These are phyloP conservation scores for Salvia splendens DNA, from an alignment of 257 asterid species.

Conservation along the genomic window DNA sequence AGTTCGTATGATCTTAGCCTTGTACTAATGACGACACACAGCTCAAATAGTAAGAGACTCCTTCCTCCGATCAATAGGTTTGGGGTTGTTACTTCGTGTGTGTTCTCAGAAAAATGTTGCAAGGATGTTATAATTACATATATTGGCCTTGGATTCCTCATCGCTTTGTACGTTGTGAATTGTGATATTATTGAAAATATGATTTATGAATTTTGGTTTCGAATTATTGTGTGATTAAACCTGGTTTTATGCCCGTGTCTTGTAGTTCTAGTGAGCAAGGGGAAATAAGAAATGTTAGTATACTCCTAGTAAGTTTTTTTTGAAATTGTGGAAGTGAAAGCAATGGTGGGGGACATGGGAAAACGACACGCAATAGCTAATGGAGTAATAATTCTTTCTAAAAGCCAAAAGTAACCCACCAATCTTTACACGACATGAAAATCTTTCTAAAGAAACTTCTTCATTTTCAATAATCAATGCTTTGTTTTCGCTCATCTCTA, in stretches of 20 bases:
- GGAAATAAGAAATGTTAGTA: not conserved
- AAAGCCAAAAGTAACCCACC: conserved; percentile 53
- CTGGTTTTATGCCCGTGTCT: conserved; percentile 4
- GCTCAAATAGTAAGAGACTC: too few species aligned
- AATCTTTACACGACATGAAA: conserved; percentile 46
- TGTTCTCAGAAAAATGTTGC: too few species aligned
- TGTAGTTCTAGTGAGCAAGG: conserved; percentile 22
- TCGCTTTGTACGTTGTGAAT: too few species aligned
- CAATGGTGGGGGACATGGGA: conserved; percentile 44
- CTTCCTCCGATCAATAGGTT: too few species aligned
- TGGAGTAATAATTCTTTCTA: conserved; percentile 30
- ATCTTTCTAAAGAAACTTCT: conserved; percentile 54
- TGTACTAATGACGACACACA: too few species aligned
- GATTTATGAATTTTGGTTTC: not conserved
- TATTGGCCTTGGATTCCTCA: too few species aligned
- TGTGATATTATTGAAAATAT: not conserved
- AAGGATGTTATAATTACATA: too few species aligned
- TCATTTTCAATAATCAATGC: conserved; percentile 37
- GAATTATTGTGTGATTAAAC: not conserved
- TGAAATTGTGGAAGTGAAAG: conserved; percentile 3
- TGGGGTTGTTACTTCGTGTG: too few species aligned
- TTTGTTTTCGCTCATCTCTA: conserved; percentile 37
- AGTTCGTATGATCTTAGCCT: conserved; percentile 10
- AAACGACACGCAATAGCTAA: conserved; percentile 50
- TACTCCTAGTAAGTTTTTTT: not conserved